Evolutionary conservation across 139 green algal species (phyloP), one percentile per base, ranked within the genome.

Genomic region (Limnomonas spitsbergensis): DNA sequence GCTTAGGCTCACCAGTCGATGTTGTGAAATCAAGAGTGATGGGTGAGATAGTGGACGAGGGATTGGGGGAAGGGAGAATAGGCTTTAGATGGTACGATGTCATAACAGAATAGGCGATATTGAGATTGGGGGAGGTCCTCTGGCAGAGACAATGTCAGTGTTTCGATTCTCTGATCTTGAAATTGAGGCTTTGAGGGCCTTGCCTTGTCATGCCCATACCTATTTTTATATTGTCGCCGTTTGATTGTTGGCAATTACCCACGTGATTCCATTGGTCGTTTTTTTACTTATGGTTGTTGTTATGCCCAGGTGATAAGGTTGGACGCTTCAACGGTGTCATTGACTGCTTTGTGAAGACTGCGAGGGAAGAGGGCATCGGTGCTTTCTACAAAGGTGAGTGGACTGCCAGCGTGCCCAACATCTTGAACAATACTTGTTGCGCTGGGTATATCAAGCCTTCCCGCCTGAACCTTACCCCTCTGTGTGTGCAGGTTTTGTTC

Each of bases 1-100:
- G 90, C 79, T 85, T 97, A 24, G 96, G 96, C n/a, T 97, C 92
- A 1, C 95, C 95, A 2, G 95, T 98, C 68, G 95, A 99, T 69
- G 95, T 99, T n/a, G 94, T 99, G 47, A 99, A 99, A 90, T 93
- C 83, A 4, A 81, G 95, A 31, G 87, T 99, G 76, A 99, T 99
- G 96, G 93, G 93, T 95, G 73, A 76, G 87, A 76, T n/a, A n/a
- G n/a, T n/a, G n/a, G n/a, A n/a, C n/a, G n/a, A n/a, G 40, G 36
- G 20, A 14, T 34, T 24, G 67, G n/a, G 53, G 32, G 9, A 2
- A 14, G 66, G 36, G 26, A n/a, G n/a, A n/a, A n/a, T n/a, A n/a
- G n/a, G n/a, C n/a, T n/a, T n/a, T n/a, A n/a, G n/a, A n/a, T n/a
- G n/a, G n/a, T n/a, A n/a, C n/a, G n/a, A n/a, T n/a, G n/a, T n/a